Percentiles rank a stretch among this genome's conserved stretches.
Conservation (phyloP, 495 filamentous ascomycete species). For the Platismatia glauca region DNA sequence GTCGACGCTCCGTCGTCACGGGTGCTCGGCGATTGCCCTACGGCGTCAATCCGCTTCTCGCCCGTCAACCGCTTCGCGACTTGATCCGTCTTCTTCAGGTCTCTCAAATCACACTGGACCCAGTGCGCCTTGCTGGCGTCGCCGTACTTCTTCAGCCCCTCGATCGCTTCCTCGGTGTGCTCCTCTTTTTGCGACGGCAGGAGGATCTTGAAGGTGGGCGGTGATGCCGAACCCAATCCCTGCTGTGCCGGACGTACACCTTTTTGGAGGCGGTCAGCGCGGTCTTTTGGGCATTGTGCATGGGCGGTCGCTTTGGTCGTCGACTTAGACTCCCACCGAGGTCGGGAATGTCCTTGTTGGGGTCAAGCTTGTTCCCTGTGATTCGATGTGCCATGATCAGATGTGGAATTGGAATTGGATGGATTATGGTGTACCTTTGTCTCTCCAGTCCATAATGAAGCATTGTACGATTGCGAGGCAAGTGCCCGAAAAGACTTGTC, state of each 20-base stretch:
- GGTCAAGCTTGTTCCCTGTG: slow-evolving; percentile 35
- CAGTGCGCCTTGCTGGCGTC: slow-evolving; percentile 35
- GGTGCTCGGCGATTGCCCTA: slow-evolving; percentile 11
- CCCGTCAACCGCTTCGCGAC: slow-evolving; percentile 32
- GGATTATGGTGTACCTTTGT: neutral
- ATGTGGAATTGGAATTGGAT: neutral
- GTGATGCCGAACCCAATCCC: slow-evolving; percentile 43
- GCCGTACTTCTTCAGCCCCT: slow-evolving; percentile 34
- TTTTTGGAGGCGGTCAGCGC: neutral
- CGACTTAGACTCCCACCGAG: slow-evolving; percentile 31
- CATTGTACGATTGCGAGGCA: neutral
- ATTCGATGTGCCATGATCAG: slow-evolving; percentile 20
- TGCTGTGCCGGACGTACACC: slow-evolving; percentile 27
- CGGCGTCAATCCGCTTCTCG: slow-evolving; percentile 33
- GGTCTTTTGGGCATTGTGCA: neutral
- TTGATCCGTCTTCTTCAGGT: slow-evolving; percentile 33
- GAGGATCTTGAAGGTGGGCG: slow-evolving; percentile 41
- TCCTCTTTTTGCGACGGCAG: slow-evolving; percentile 41
- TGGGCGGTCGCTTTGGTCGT: neutral
- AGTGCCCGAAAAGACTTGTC: neutral
- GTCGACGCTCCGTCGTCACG: neutral
- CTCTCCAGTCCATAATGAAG: neutral
- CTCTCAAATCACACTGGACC: slow-evolving; percentile 35
- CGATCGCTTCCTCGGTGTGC: slow-evolving; percentile 33
- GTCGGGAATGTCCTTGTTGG: slow-evolving; percentile 38